phyloP scores from a whole-genome alignment of 2,329 filamentous ascomycete species.

The Fusarium goolgardi region DNA sequence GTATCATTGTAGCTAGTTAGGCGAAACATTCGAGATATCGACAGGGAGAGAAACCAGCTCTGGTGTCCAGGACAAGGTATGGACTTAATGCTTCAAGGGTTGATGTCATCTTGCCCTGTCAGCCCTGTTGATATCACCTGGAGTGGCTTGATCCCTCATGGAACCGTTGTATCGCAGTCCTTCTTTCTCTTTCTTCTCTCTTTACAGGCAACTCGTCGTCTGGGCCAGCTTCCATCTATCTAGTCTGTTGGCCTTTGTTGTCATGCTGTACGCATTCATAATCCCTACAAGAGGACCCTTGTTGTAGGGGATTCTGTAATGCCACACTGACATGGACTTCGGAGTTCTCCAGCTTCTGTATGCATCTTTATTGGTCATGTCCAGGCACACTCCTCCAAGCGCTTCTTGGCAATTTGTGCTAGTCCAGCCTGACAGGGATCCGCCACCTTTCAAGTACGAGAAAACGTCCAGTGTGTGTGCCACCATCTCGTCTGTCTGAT shows the following conservation, averaged over 20 bases:
- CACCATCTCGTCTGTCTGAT: slow-evolving; percentile 19
- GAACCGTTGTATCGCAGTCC: not conserved
- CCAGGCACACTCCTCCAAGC: slow-evolving; percentile 5
- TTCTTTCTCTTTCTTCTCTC: slow-evolving; percentile 3
- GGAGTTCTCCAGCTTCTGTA: slow-evolving; percentile 8
- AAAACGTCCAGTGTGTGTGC: slow-evolving; percentile 13
- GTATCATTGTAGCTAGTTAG: not conserved
- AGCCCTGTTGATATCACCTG: slow-evolving; percentile 7
- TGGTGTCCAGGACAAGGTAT: not conserved
- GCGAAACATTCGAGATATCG: not conserved
- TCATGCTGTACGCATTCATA: slow-evolving; percentile 9
- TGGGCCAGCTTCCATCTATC: slow-evolving; percentile 2
- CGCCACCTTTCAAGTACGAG: slow-evolving; percentile 2
- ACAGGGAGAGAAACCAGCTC: not conserved
- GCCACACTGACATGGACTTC: slow-evolving; percentile 22
- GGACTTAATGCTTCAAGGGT: not conserved
- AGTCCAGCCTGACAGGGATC: slow-evolving; percentile 13
- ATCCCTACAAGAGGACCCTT: slow-evolving; percentile 30
- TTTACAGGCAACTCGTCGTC: slow-evolving; percentile 1
- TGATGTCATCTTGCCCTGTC: not conserved
- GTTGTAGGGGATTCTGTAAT: slow-evolving; percentile 30
- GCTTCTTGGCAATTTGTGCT: slow-evolving; percentile 35
- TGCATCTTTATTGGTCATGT: slow-evolving; percentile 16
- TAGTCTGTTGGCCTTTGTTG: slow-evolving; percentile 13
- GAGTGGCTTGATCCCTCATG: not conserved